Base-by-base conservation (phyloP, 1,139 yeast genomes). In the Pichia sp. region DNA sequence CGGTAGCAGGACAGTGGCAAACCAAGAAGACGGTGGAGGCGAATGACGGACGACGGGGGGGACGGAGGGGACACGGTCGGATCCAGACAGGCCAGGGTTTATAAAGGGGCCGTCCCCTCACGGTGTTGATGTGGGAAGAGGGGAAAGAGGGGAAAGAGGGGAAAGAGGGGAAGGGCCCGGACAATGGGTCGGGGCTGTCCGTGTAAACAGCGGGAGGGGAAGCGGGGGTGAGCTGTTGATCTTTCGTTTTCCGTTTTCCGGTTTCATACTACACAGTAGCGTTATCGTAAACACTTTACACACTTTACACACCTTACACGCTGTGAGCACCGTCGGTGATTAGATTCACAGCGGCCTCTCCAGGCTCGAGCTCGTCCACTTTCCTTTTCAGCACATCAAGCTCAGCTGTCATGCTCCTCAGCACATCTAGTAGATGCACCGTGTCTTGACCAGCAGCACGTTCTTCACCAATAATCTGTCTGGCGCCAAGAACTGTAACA, bases 401-500 rank as follows among this genome's bases (percentile, higher is more conserved):
- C 27, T 41, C 50, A 22, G 11, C 14, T 3, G 26, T 43, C 50
- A 41, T 42, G 22, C 18, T 31, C 19, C 18, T 33, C 7, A 42
- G 6, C 8, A 27, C 19, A n/a, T 45, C 45, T 14, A 42, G 20
- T 10, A 43, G 10, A 20, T 30, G 33, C 14, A 35, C 11, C 3
- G 47, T 38, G 14, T 28, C 35, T n/a, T 21, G 15, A 6, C 25
- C 31, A 4, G 5, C n/a, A 6, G 22, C 6, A 11, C 9, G 6
- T 2, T 28, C 19, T 21, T 33, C 32, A 2, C 37, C 40, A 6
- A 40, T 15, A 10, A 43, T 37, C 29, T 55, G 54, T 37, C 64
- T 50, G 16, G 60, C 22, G 5, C 49, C 42, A 13, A 62, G 35
- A 20, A 54, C 47, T 1, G 57, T 48, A 4, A 68, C 72, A 55